These are phyloP conservation scores for Wickerhamomyces canadensis DNA, from an alignment of 805 yeast genomes.

Conservation along the genomic window DNA sequence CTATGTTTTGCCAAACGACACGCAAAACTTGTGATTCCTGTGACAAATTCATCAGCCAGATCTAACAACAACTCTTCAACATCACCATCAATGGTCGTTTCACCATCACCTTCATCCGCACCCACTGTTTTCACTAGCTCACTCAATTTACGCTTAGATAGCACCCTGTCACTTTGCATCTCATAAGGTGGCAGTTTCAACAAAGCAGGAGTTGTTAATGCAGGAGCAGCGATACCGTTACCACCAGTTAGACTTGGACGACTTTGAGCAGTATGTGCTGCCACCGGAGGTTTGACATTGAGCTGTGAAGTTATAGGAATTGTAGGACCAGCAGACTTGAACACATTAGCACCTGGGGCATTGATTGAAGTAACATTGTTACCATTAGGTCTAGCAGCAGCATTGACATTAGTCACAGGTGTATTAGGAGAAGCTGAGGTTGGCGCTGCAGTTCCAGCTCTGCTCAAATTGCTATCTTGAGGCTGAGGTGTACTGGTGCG, in stretches of 20 bases:
- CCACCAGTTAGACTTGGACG: conserved; percentile 87
- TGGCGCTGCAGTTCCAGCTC: conserved; percentile 10
- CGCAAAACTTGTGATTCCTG: conserved; percentile 87
- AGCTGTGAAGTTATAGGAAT: conserved; percentile 68
- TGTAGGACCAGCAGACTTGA: conserved; percentile 46
- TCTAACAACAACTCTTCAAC: conserved; percentile 88
- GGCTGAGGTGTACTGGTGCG: conserved; percentile 19
- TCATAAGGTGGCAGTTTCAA: conserved; percentile 78
- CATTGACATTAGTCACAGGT: conserved; percentile 43
- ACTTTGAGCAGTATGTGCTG: conserved; percentile 59
- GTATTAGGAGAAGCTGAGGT: conserved; percentile 26
- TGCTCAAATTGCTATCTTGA: conserved; percentile 6
- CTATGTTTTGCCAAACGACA: conserved; percentile 94
- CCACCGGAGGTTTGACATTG: conserved; percentile 57
- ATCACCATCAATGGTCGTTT: conserved; percentile 88
- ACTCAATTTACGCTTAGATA: conserved; percentile 82
- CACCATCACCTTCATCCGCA: conserved; percentile 86
- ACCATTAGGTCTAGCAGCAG: conserved; percentile 38
- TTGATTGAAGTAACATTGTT: conserved; percentile 20
- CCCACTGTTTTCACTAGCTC: conserved; percentile 83
- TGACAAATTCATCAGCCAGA: conserved; percentile 92
- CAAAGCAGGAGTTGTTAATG: conserved; percentile 70
- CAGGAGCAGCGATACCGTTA: conserved; percentile 63
- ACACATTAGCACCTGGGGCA: conserved; percentile 25
- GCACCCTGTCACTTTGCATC: conserved; percentile 72